phyloP scores from a whole-genome alignment of 1,284 basidiomycete species.

The Moesziomyces sp. region DNA sequence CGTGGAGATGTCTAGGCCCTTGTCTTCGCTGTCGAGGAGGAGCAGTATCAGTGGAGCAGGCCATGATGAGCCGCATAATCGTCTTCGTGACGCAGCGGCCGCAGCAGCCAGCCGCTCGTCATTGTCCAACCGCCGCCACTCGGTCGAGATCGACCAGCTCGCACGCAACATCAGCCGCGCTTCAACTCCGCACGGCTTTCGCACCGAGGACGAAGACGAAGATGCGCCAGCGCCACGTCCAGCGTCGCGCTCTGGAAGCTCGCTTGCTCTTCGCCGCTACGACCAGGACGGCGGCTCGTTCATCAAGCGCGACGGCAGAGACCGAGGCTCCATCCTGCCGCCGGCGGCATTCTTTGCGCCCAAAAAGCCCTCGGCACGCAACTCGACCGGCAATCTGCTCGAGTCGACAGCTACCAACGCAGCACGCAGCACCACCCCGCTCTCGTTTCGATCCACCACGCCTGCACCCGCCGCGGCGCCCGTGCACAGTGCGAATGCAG shows the following conservation, averaged over 20 bases:
- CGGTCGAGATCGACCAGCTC: constrained; percentile 33
- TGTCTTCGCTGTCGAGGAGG: constrained; percentile 18
- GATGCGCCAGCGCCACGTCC: constrained; percentile 3
- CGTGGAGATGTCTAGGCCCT: constrained; percentile 14
- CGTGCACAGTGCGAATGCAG: not conserved
- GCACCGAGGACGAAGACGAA: constrained; percentile 20
- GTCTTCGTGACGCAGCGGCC: constrained; percentile 35
- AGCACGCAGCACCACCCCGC: constrained; percentile 26
- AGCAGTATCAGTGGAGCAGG: constrained; percentile 21
- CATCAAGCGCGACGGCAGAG: constrained; percentile 28
- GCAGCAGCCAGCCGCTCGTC: constrained; percentile 32
- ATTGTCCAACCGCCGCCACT: constrained; percentile 21
- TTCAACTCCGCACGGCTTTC: constrained; percentile 34
- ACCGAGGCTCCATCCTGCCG: constrained; percentile 47
- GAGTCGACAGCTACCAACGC: constrained; percentile 5
- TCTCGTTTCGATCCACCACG: constrained; percentile 22
- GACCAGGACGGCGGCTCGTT: constrained; percentile 25
- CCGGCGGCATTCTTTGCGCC: constrained; percentile 56
- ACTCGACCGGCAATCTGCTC: constrained; percentile 23
- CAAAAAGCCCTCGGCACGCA: constrained; percentile 37
- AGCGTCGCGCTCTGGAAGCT: constrained; percentile 16
- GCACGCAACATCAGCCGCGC: constrained; percentile 23
- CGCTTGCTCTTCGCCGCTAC: constrained; percentile 21
- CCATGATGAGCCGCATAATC: constrained; percentile 15
- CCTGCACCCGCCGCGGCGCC: not conserved